These are phyloP conservation scores for Neurospora sp. DNA, from an alignment of 495 filamentous ascomycete genomes.

Conservation along the genomic window DNA sequence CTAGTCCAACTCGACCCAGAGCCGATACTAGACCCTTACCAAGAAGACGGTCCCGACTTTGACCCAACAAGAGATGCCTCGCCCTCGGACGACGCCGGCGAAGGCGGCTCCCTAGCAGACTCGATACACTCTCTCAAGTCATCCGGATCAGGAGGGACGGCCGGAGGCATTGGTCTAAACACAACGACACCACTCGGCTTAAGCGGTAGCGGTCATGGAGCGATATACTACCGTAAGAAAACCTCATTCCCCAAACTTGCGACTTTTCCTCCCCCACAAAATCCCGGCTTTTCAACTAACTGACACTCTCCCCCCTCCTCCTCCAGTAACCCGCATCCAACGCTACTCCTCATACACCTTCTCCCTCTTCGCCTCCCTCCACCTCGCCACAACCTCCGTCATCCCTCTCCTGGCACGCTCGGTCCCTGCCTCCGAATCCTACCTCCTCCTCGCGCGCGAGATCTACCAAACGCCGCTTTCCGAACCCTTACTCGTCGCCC, in stretches of 20 bases:
- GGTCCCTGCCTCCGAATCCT: constrained; percentile 46
- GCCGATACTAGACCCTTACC: constrained; percentile 38
- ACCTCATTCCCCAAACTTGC: not conserved
- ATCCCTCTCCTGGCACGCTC: constrained; percentile 53
- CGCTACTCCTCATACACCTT: constrained; percentile 84
- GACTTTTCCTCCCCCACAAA: constrained; percentile 1
- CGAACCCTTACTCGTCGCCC: constrained; percentile 52
- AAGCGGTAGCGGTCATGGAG: constrained; percentile 40
- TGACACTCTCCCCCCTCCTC: not conserved
- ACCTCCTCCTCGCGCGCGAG: constrained; percentile 55
- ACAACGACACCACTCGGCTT: constrained; percentile 39
- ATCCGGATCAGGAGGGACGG: not conserved
- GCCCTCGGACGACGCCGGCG: not conserved
- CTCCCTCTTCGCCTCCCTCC: constrained; percentile 63
- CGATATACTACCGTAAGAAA: constrained; percentile 51
- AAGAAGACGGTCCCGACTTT: constrained; percentile 48
- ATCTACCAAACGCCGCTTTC: constrained; percentile 73
- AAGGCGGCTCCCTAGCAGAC: constrained; percentile 10
- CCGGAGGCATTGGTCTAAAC: not conserved
- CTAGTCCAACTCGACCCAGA: constrained; percentile 73
- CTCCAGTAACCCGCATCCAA: constrained; percentile 65
- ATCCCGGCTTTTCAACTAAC: not conserved
- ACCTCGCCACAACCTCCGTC: constrained; percentile 71
- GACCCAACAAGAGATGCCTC: constrained; percentile 16
- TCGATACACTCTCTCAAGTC: constrained; percentile 19